Evolutionary conservation across 1,284 basidiomycete genomes (phyloP).

Genomic region (Tausonia pullulans): DNA sequence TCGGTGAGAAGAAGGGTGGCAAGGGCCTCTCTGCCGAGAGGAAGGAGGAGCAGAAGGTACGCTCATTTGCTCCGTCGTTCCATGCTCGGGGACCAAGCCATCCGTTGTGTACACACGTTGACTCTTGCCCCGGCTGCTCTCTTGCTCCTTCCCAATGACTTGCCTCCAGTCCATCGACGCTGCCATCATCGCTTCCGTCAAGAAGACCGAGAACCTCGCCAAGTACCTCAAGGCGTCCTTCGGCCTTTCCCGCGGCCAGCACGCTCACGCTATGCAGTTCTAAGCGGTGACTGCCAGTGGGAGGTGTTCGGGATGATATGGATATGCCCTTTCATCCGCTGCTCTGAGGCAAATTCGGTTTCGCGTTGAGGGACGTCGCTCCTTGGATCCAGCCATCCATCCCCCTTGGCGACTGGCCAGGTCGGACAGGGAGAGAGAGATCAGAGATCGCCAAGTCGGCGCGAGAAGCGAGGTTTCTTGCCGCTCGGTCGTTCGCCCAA

Average conservation of each 20-base stretch:
- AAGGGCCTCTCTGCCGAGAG: slow-evolving; percentile 80
- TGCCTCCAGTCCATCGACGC: slow-evolving; percentile 52
- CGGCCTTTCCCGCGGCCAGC: slow-evolving; percentile 81
- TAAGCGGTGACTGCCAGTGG: slow-evolving; percentile 19
- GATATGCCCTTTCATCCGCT: no score
- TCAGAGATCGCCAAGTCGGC: no score
- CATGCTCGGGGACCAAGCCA: neutral
- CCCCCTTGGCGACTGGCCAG: no score
- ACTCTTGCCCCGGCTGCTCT: slow-evolving; percentile 4
- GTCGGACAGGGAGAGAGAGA: no score
- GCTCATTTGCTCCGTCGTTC: slow-evolving; percentile 7
- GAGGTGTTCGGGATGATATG: no score
- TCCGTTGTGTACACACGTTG: neutral
- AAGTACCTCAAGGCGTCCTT: slow-evolving; percentile 93
- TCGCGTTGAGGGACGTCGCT: no score
- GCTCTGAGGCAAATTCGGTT: no score
- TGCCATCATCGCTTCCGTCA: slow-evolving; percentile 70
- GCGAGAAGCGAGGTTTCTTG: no score
- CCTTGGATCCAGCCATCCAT: no score
- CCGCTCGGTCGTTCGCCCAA: no score
- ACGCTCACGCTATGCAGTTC: slow-evolving; percentile 40
- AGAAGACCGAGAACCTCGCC: slow-evolving; percentile 81
- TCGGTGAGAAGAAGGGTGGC: slow-evolving; percentile 86
- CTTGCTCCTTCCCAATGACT: slow-evolving; percentile 1
- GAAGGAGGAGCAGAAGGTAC: slow-evolving; percentile 80